Percentiles rank a stretch among this genome's conserved stretches.
Evolutionary conservation across 495 filamentous ascomycete species (phyloP).

Genomic region (Hypoxylon perforatum): DNA sequence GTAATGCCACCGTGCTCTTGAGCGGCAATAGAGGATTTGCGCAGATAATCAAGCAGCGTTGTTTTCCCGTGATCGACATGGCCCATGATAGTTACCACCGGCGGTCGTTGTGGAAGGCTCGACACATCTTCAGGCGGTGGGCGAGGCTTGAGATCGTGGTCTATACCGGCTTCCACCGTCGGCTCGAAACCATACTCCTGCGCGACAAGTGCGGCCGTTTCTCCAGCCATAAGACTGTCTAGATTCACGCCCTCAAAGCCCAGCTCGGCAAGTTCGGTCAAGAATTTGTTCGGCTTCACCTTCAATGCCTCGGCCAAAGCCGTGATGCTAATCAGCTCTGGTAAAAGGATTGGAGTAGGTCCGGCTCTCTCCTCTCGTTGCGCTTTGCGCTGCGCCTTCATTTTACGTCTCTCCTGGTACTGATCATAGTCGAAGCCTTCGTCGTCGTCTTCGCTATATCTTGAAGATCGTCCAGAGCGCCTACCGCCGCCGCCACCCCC

Average conservation of each 20-base stretch:
- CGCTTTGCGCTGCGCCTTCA: constrained; percentile 52
- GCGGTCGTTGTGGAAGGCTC: constrained; percentile 77
- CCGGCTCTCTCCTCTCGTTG: constrained; percentile 47
- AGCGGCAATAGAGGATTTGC: constrained; percentile 89
- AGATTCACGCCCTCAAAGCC: constrained; percentile 86
- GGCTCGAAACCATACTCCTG: constrained; percentile 95
- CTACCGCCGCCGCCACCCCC: constrained; percentile 16
- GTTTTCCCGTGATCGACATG: constrained; percentile 99
- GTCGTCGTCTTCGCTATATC: constrained; percentile 36
- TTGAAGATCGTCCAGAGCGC: constrained; percentile 20
- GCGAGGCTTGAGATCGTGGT: constrained; percentile 77
- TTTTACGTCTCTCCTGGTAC: constrained; percentile 49
- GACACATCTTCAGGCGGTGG: constrained; percentile 78
- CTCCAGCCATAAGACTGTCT: constrained; percentile 86
- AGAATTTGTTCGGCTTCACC: constrained; percentile 75
- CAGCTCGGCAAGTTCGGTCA: constrained; percentile 76
- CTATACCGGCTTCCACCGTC: constrained; percentile 74
- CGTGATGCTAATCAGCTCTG: constrained; percentile 88
- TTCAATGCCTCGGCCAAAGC: constrained; percentile 84
- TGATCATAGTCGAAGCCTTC: constrained; percentile 50
- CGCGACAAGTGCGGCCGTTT: constrained; percentile 90
- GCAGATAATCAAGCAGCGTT: constrained; percentile 92
- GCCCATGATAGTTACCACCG: constrained; percentile 99
- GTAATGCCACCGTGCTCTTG: constrained; percentile 97
- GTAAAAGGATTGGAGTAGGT: constrained; percentile 71